Evolutionary conservation across 2,329 filamentous ascomycete species (phyloP).

Genomic region (Claviceps sp.): DNA sequence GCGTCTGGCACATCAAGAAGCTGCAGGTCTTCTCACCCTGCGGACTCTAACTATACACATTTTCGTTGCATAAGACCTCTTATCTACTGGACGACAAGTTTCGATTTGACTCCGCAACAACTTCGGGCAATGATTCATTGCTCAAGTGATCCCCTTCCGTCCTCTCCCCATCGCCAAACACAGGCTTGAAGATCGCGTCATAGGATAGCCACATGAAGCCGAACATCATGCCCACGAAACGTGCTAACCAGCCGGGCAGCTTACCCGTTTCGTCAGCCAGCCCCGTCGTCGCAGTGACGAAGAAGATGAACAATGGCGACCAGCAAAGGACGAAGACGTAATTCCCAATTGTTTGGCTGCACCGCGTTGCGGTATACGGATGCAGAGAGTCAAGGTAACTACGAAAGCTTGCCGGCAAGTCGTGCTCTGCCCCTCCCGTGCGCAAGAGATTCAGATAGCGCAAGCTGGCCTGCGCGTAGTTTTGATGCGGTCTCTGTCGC

Average conservation of each 20-base stretch:
- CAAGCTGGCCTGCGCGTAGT: conserved; percentile 68
- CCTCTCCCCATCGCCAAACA: conserved; percentile 81
- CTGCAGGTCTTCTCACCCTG: no score
- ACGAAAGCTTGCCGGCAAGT: conserved; percentile 67
- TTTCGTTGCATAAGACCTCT: no score
- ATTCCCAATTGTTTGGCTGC: conserved; percentile 52
- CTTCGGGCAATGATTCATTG: not conserved
- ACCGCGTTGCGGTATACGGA: conserved; percentile 56
- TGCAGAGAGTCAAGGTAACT: conserved; percentile 55
- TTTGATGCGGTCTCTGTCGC: conserved; percentile 45
- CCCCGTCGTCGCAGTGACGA: conserved; percentile 30
- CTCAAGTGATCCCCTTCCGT: conserved; percentile 21
- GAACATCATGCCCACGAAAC: conserved; percentile 37
- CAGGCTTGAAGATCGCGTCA: conserved; percentile 33
- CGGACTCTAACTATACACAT: no score
- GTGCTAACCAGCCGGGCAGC: conserved; percentile 53
- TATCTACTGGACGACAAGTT: not conserved
- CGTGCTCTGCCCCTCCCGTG: conserved; percentile 65
- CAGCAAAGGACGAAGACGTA: conserved; percentile 47
- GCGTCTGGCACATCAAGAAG: no score
- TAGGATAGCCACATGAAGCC: conserved; percentile 32
- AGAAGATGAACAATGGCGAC: conserved; percentile 38
- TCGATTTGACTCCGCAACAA: not conserved
- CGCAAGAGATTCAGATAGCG: conserved; percentile 74
- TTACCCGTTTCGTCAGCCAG: conserved; percentile 53